A percentile compares a stretch with the other conserved stretches of the same genome.
phyloP scores from a whole-genome alignment of 352 stramenopile species.

The Globisporangium nunn region DNA sequence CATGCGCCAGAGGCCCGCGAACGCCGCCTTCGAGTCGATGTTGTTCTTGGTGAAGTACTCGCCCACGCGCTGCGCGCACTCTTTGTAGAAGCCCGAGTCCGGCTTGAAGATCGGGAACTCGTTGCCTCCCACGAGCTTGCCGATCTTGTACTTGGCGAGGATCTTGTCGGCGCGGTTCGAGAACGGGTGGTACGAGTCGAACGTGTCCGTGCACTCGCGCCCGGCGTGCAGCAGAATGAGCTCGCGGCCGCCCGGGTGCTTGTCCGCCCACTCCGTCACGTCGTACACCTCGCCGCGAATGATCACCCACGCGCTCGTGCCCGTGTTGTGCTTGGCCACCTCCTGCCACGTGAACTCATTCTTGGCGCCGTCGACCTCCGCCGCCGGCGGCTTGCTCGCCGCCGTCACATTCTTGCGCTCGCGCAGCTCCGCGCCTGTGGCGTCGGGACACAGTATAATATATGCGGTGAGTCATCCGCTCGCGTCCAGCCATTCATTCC shows the following conservation, averaged over 20 bases:
- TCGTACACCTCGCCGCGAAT: constrained; percentile 92
- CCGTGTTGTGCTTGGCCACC: constrained; percentile 93
- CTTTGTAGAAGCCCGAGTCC: constrained; percentile 89
- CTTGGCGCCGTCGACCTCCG: constrained; percentile 13
- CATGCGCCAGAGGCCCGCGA: constrained; percentile 86
- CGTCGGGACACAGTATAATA: neutral
- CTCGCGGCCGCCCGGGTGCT: constrained; percentile 76
- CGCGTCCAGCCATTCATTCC: neutral
- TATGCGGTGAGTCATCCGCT: neutral
- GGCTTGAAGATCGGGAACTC: constrained; percentile 90
- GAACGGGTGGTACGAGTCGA: constrained; percentile 90
- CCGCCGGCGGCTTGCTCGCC: neutral
- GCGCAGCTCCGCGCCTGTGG: constrained; percentile 24
- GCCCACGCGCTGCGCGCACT: constrained; percentile 72
- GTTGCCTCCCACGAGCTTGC: constrained; percentile 59
- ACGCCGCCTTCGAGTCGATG: constrained; percentile 76
- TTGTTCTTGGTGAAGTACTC: constrained; percentile 90
- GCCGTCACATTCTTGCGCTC: constrained; percentile 34
- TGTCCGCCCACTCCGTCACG: constrained; percentile 85
- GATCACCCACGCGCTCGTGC: constrained; percentile 95
- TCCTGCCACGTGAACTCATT: constrained; percentile 90
- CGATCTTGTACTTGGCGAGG: constrained; percentile 81
- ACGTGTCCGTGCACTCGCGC: constrained; percentile 84
- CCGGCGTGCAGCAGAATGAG: constrained; percentile 76
- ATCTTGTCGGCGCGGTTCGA: constrained; percentile 77